Conservation (phyloP, 305 asterid species). For the Fraxinus dipetala region DNA sequence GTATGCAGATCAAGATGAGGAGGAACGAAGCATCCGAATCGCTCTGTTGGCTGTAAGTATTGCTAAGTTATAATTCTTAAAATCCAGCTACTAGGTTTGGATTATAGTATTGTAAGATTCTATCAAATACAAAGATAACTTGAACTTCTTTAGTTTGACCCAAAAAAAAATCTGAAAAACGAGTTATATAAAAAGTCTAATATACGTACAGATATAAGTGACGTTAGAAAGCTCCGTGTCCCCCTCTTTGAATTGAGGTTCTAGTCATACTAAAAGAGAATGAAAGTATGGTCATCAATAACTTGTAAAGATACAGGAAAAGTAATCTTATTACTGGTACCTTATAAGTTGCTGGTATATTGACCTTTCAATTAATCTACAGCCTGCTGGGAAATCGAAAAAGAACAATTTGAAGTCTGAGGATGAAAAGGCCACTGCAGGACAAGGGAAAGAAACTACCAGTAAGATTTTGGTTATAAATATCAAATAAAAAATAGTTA, state of each 20-base stretch:
- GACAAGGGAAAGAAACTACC: constrained; percentile 33
- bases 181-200: neutral
- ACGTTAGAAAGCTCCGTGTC: constrained; percentile 16
- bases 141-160: neutral
- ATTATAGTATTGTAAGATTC: neutral
- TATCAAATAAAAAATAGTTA: constrained; percentile 5
- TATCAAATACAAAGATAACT: neutral
- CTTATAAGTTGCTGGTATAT: constrained; percentile 1
- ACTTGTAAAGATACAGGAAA: neutral
- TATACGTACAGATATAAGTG: neutral
- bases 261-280: constrained; percentile 1
- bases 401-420: constrained; percentile 45
- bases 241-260: constrained; percentile 7
- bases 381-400: constrained; percentile 85
- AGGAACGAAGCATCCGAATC: constrained; percentile 84
- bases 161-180: neutral
- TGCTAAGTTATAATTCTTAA: constrained; percentile 1
- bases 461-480: constrained; percentile 38
- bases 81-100: neutral
- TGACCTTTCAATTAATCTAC: constrained; percentile 31
- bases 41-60: constrained; percentile 76
- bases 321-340: constrained; percentile 16
- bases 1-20: constrained; percentile 98
- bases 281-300: neutral
- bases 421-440: constrained; percentile 34